These are phyloP conservation scores for Phytophthora megakarya DNA, from an alignment of 352 stramenopile species.

Conservation along the genomic window DNA sequence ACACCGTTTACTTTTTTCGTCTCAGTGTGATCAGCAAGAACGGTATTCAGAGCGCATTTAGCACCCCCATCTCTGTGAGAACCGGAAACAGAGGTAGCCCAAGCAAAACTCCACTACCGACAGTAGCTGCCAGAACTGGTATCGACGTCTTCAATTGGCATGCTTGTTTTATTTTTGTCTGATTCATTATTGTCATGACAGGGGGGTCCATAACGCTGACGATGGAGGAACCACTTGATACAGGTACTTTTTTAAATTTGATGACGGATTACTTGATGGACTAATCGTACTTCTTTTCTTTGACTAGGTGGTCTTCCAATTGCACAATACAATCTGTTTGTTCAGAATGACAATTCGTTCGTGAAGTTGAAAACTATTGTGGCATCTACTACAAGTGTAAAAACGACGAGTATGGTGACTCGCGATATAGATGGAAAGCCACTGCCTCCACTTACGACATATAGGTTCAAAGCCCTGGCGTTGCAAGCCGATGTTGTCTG, in stretches of 20 bases:
- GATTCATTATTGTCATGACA: conserved; percentile 7
- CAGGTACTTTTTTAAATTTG: no score
- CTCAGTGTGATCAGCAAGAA: conserved; percentile 26
- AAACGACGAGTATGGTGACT: conserved; percentile 23
- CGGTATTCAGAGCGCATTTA: conserved; percentile 34
- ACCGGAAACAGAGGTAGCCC: conserved; percentile 34
- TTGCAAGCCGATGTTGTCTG: conserved; percentile 47
- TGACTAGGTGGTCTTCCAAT: conserved; percentile 38
- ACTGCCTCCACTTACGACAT: conserved; percentile 35
- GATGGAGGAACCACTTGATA: conserved; percentile 44
- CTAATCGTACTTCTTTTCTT: conserved; percentile 3
- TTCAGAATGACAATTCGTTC: conserved; percentile 20
- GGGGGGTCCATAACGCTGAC: conserved; percentile 41
- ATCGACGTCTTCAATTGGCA: not conserved
- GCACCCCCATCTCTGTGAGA: conserved; percentile 27
- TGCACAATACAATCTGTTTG: conserved; percentile 40
- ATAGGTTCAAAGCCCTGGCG: conserved; percentile 51
- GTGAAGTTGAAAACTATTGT: conserved; percentile 34
- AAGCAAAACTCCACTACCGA: conserved; percentile 45
- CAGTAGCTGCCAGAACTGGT: conserved; percentile 47
- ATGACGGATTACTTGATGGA: no score
- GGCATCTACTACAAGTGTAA: conserved; percentile 17
- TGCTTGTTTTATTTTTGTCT: not conserved
- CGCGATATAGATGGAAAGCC: conserved; percentile 14
- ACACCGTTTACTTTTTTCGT: conserved; percentile 57